Evolutionary conservation across 805 yeast genomes (phyloP).

Genomic region (Wickerhamiella cacticola): DNA sequence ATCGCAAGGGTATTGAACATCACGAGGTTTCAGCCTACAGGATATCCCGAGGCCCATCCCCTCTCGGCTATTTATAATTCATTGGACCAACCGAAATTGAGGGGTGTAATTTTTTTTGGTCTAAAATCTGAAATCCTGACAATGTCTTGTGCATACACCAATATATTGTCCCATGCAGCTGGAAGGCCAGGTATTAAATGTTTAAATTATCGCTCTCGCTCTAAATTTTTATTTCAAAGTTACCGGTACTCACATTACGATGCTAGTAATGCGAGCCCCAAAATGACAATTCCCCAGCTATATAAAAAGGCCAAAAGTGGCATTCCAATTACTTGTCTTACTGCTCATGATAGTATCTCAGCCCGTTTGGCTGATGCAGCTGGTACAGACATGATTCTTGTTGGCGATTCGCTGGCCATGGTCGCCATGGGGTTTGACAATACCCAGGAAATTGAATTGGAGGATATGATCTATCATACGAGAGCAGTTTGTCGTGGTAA

Average conservation of each 20-base stretch:
- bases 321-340: constrained; percentile 45
- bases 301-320: constrained; percentile 27
- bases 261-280: constrained; percentile 18
- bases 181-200: not conserved
- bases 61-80: not conserved
- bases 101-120: not conserved
- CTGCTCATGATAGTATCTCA: constrained; percentile 81
- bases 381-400: constrained; percentile 54
- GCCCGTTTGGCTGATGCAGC: constrained; percentile 57
- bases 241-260: constrained; percentile 33
- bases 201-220: not conserved
- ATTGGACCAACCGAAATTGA: too few species aligned
- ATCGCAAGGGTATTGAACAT: too few species aligned
- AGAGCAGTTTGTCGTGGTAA: constrained; percentile 67
- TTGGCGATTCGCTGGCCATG: constrained; percentile 94
- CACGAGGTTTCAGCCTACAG: too few species aligned
- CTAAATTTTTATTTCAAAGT: not conserved
- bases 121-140: not conserved
- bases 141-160: not conserved
- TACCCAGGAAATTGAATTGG: constrained; percentile 60
- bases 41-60: not conserved
- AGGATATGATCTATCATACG: constrained; percentile 64
- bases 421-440: constrained; percentile 63
- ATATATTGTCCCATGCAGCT: not conserved
- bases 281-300: constrained; percentile 35